Base-by-base conservation (phyloP, 1,284 basidiomycete species). In the Sphagnurus paluster region DNA sequence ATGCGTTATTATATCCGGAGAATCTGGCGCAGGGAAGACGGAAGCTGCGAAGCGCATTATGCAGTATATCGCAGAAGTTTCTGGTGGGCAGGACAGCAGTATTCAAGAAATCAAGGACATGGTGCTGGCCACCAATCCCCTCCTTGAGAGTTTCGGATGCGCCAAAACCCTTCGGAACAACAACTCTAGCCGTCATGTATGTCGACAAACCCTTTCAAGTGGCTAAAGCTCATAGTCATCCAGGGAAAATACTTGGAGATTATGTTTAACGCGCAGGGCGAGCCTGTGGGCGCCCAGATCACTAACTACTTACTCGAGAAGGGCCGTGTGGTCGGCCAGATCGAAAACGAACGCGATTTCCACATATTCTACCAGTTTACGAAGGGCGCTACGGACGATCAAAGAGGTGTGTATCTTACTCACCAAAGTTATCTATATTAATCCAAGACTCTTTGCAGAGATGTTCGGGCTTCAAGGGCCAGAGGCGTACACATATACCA, bases 351-450 rank as follows among this genome's bases (percentile, higher is more conserved):
- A 70, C 84, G 97, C 52, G 93, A 97, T 67, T 99, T 99, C 68
- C 97, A 99, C 66, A 97, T 99, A 55, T 99, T 99, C 74, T 99
- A 99, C 69, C 97, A 99, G 66, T 96, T 99, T 67, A 98, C 97
- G 33, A 99, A 98, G 67, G 94, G 87, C 5, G 97, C 97, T 4
- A 84, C 88, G 4, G 76, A 86, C 36, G 87, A 87, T 44, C 93
- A 98, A 68, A 81, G 93, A 67, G 90, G 92, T 90, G 58, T 39
- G 58, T 58, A 13, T 32, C 8, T 33, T 44, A 42, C n/a, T 42
- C 30, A 14, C 14, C 10, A 3, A 14, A 24, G 23, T 17, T 32
- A 23, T 44, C 43, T 5, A 34, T 36, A 43, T 26, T 41, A 39
- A 36, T 37, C 13, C 30, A 34, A 39, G 35, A 16, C 32, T 57